Percentiles rank a stretch among this genome's conserved stretches.
Evolutionary conservation across 2,329 filamentous ascomycete genomes (phyloP).

Genomic region (Bertia moriformis): DNA sequence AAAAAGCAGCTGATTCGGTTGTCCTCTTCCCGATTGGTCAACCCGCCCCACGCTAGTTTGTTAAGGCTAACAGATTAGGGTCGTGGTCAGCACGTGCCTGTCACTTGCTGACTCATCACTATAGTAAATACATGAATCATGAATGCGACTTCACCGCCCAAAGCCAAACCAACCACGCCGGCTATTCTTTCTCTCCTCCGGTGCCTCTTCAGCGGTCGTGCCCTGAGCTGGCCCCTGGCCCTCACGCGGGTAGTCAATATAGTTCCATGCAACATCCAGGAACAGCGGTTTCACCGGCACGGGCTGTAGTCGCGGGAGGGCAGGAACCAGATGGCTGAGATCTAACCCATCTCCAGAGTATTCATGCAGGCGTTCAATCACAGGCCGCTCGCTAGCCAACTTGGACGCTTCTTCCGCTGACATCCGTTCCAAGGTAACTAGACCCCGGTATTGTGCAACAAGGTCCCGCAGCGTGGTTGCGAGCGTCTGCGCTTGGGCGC

Average conservation of each 20-base stretch:
- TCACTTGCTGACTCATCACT: too few relatives aligned
- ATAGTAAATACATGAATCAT: too few relatives aligned
- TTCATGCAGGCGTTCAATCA: conserved; percentile 62
- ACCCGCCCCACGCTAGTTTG: too few relatives aligned
- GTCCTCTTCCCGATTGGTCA: too few relatives aligned
- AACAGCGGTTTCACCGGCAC: conserved; percentile 91
- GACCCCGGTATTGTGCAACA: conserved; percentile 57
- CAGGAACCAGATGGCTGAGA: conserved; percentile 68
- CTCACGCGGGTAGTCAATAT: conserved; percentile 66
- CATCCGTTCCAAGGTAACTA: conserved; percentile 52
- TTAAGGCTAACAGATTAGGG: too few relatives aligned
- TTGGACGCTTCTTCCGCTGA: conserved; percentile 25
- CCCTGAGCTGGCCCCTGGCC: conserved; percentile 7
- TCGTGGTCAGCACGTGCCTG: too few relatives aligned
- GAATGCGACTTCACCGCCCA: background rate
- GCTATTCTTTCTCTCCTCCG: conserved; percentile 27
- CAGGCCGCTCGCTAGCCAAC: conserved; percentile 32
- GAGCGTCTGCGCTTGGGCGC: conserved; percentile 23
- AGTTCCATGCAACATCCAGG: conserved; percentile 94
- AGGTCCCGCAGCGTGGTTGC: conserved; percentile 25
- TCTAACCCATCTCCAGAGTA: conserved; percentile 62
- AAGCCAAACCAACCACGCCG: conserved; percentile 67
- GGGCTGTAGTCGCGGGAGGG: conserved; percentile 68
- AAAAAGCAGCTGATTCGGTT: too few relatives aligned
- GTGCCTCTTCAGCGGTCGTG: too few relatives aligned